Evolutionary conservation across 176 grass and related monocot species (phyloP).

Genomic region (Panicum miliaceum): DNA sequence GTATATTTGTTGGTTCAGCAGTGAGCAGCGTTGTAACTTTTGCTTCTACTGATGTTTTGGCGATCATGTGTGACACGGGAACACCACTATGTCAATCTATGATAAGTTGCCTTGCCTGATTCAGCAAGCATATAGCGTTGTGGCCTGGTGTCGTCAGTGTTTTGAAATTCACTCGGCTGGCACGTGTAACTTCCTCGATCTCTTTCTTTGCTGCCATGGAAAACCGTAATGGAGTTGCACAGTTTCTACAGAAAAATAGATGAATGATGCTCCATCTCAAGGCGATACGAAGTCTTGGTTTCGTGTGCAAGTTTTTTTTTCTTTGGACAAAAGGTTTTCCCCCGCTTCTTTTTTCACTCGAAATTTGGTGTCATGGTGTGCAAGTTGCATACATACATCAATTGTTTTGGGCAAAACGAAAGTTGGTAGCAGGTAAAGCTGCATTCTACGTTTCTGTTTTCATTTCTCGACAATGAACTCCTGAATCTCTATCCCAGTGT

Average conservation of each 20-base stretch:
- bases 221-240: neutral
- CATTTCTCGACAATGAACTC: slow-evolving; percentile 96
- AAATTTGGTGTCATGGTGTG: too few species aligned
- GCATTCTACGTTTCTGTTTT: slow-evolving; percentile 28
- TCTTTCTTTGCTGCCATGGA: slow-evolving; percentile 17
- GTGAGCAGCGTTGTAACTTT: slow-evolving; percentile 32
- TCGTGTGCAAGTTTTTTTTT: neutral
- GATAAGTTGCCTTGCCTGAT: slow-evolving; percentile 24
- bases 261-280: neutral
- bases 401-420: neutral
- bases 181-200: neutral
- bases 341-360: too few species aligned
- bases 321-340: too few species aligned
- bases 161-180: neutral
- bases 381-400: neutral
- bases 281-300: neutral
- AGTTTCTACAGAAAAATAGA: neutral
- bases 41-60: slow-evolving; percentile 40
- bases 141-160: slow-evolving; percentile 1
- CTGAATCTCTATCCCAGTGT: slow-evolving; percentile 94
- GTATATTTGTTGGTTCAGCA: slow-evolving; percentile 49
- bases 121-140: neutral
- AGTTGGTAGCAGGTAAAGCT: neutral
- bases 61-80: slow-evolving; percentile 5
- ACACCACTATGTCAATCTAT: neutral